A percentile compares a stretch with the other conserved stretches of the same genome.
Conservation (phyloP, 1,284 basidiomycete genomes). For the Ustilago xerochloae region DNA sequence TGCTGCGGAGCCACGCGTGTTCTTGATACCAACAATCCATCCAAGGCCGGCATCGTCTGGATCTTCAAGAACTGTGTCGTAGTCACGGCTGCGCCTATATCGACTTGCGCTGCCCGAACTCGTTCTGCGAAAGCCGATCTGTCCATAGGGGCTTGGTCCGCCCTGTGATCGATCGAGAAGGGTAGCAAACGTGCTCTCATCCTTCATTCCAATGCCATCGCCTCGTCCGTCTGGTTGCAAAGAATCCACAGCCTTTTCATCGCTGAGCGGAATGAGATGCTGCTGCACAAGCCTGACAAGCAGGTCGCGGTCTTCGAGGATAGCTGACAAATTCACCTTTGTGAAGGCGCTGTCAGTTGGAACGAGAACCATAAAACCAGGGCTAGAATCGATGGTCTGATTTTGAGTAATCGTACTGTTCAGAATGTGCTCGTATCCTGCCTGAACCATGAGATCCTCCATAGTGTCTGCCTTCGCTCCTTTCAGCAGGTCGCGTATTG, state of each 20-base stretch:
- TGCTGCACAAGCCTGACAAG: constrained; percentile 82
- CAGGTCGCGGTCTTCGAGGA: constrained; percentile 72
- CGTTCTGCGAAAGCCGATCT: constrained; percentile 53
- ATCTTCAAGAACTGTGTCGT: constrained; percentile 5
- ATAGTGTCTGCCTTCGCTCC: constrained; percentile 85
- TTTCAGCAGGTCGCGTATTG: constrained; percentile 81
- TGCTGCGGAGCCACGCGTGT: constrained; percentile 79
- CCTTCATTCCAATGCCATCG: constrained; percentile 45
- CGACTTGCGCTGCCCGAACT: constrained; percentile 8
- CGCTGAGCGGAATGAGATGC: constrained; percentile 81
- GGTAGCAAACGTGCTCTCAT: constrained; percentile 44
- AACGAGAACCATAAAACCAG: constrained; percentile 74
- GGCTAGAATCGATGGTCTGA: constrained; percentile 2
- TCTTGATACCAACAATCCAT: constrained; percentile 88
- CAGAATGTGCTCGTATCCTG: constrained; percentile 81
- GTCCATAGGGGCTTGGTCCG: constrained; percentile 54
- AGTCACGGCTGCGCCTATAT: background rate
- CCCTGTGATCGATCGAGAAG: constrained; percentile 55
- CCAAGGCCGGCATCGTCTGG: constrained; percentile 69
- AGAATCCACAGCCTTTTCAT: constrained; percentile 20
- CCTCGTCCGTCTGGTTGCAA: constrained; percentile 33
- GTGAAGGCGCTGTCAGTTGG: constrained; percentile 94
- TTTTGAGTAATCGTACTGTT: constrained; percentile 75
- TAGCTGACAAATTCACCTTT: constrained; percentile 81
- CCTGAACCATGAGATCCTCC: constrained; percentile 76